phyloP scores from a whole-genome alignment of 2,329 filamentous ascomycete genomes.

The Pyricularia grisea region DNA sequence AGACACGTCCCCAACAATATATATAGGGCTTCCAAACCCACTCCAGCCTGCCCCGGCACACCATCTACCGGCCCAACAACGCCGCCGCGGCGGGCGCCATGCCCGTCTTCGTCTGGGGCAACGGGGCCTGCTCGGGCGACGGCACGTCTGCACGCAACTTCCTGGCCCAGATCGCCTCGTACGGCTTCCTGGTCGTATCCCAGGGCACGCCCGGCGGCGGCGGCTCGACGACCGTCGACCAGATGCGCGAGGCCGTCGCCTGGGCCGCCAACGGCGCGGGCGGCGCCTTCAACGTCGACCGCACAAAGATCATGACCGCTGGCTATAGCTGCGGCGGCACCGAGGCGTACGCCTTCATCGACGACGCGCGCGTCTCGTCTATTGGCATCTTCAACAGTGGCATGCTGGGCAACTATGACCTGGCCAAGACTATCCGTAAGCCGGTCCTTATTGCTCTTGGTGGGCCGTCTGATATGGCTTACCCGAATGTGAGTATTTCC shows the following conservation, averaged over 20 bases:
- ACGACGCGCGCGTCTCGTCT: conserved; percentile 13
- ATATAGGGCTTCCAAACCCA: neutral
- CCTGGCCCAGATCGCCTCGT: conserved; percentile 16
- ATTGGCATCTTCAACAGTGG: conserved; percentile 18
- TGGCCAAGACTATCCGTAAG: conserved; percentile 3
- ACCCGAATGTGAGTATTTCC: neutral
- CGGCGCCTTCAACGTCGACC: conserved; percentile 13
- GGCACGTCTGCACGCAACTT: conserved; percentile 10
- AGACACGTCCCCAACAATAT: neutral
- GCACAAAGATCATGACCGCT: conserved; percentile 15
- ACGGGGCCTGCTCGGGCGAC: conserved; percentile 17
- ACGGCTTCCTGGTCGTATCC: conserved; percentile 17
- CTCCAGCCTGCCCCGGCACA: conserved; percentile 9
- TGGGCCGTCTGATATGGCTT: conserved; percentile 4
- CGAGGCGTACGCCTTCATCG: conserved; percentile 15
- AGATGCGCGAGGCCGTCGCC: conserved; percentile 14
- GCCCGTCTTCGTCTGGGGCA: conserved; percentile 20
- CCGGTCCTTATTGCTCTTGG: conserved; percentile 7
- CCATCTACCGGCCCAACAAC: conserved; percentile 15
- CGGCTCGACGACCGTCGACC: conserved; percentile 13
- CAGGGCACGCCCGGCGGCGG: conserved; percentile 12
- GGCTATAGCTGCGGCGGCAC: conserved; percentile 21
- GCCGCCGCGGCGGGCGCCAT: conserved; percentile 10
- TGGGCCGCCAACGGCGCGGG: conserved; percentile 12
- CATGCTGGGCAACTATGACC: neutral